phyloP scores from a whole-genome alignment of 2,329 filamentous ascomycete species.

The Coniella lustricola region DNA sequence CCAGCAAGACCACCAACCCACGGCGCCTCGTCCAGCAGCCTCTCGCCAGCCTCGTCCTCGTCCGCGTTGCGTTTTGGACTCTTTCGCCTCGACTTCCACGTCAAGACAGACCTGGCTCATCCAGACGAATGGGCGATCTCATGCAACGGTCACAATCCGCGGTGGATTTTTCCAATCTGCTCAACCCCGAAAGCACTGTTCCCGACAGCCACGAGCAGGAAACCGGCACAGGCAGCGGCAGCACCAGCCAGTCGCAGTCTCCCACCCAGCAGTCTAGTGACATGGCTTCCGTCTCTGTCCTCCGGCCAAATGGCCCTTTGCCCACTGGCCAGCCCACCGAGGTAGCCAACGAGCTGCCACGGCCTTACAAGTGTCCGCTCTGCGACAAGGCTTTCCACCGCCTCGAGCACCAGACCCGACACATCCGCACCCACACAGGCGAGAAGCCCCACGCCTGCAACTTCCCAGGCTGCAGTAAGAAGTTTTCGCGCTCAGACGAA shows the following conservation, averaged over 20 bases:
- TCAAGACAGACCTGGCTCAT: constrained; percentile 7
- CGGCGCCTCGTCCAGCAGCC: neutral
- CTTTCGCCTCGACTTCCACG: neutral
- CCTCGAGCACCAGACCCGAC: constrained; percentile 82
- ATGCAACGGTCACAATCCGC: constrained; percentile 70
- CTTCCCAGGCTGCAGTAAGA: constrained; percentile 85
- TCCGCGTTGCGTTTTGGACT: neutral
- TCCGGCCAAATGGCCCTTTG: constrained; percentile 56
- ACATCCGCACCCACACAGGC: constrained; percentile 95
- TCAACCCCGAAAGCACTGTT: constrained; percentile 50
- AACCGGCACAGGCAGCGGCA: constrained; percentile 11
- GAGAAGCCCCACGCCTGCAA: constrained; percentile 97
- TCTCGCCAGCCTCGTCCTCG: neutral
- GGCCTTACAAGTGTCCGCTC: constrained; percentile 96
- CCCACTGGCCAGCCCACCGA: constrained; percentile 56
- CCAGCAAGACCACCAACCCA: too few relatives aligned
- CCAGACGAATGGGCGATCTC: constrained; percentile 41
- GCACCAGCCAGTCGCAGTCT: constrained; percentile 20
- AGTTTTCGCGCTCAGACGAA: constrained; percentile 94
- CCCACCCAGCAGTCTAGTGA: constrained; percentile 29
- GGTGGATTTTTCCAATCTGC: constrained; percentile 69
- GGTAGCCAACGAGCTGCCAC: constrained; percentile 66
- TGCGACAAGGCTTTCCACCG: constrained; percentile 99
- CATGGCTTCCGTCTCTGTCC: constrained; percentile 49
- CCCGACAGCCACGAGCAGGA: constrained; percentile 19